Evolutionary conservation across 1,284 basidiomycete genomes (phyloP), one percentile per base, ranked within the genome.

Genomic region (Microbotryomycetes sp.): DNA sequence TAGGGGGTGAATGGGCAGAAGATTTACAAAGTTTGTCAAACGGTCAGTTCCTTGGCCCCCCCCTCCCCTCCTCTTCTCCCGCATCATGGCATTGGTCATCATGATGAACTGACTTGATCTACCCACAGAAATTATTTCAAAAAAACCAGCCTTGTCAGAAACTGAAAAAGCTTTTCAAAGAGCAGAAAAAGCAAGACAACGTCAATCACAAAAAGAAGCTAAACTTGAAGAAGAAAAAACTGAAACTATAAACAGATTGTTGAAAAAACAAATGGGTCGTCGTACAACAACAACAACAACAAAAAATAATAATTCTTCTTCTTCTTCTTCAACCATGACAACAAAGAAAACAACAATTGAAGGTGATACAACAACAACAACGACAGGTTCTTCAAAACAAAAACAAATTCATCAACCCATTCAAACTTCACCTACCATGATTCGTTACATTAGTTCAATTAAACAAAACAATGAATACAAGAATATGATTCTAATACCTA

Each of bases 191-290:
- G 54, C 54, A 3, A 32, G 65, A 15, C 64, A 65, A 53, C 49
- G 67, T 23, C 64, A 67, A 28, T 52, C 52, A 7, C 67, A 69
- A 48, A 59, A 60, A 15, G 65, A 69, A 54, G 64, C 64, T 56
- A 65, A 64, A 52, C 59, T 69, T 49, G 67, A 69, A 36, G 65
- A 69, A 49, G 67, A 67, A 58, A 69, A 69, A 61, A 69, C 60
- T 48, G 67, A 69, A 32, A 69, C 67, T 16, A 66, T 69, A 65
- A 67, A 67, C 47, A 62, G 67, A 12, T 51, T 69, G n/a, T 57
- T 69, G 15, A 69, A 69, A 25, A 69, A 69, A 57, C 63, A 56
- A 36, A 63, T 69, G 50, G 67, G 65, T 6, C 60, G 63, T 19
- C n/a, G n/a, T n/a, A n/a, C n/a, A n/a, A n/a, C n/a, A n/a, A n/a